A percentile compares a stretch with the other conserved stretches of the same genome.
Conservation (phyloP, 345 rosid species). For the Moricandia arvensis region DNA sequence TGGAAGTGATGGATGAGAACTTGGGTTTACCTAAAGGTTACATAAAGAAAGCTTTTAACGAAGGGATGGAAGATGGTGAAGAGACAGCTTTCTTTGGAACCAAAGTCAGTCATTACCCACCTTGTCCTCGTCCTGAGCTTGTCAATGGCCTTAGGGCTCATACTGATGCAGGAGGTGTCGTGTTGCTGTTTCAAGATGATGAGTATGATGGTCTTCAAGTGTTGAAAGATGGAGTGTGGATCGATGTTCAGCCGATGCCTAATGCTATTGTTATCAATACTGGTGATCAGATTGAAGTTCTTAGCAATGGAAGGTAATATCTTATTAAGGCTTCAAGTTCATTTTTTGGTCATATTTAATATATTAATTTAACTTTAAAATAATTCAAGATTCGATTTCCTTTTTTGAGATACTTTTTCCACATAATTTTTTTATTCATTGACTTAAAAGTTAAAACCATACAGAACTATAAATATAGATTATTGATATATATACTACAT, state of each 20-base stretch:
- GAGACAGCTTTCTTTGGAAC: conserved; percentile 69
- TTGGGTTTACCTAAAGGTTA: conserved; percentile 64
- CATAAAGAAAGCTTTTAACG: conserved; percentile 62
- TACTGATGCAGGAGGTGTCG: conserved; percentile 96
- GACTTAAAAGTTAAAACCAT: background rate
- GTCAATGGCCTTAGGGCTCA: conserved; percentile 79
- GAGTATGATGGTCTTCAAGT: conserved; percentile 77
- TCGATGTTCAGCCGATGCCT: conserved; percentile 77
- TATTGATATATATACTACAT: no score
- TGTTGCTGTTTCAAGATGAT: conserved; percentile 84
- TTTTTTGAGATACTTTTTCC: background rate
- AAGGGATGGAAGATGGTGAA: conserved; percentile 44
- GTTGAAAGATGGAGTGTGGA: conserved; percentile 76
- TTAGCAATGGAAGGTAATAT: conserved; percentile 63
- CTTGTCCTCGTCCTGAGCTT: conserved; percentile 76
- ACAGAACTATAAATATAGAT: background rate
- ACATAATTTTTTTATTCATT: no score
- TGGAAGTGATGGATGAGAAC: conserved; percentile 92
- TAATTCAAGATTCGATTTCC: background rate
- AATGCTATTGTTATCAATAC: conserved; percentile 79
- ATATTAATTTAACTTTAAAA: no score
- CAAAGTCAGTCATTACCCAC: conserved; percentile 92
- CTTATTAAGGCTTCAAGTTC: background rate
- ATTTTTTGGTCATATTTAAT: background rate
- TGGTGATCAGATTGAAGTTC: conserved; percentile 92